Evolutionary conservation across 2,329 filamentous ascomycete genomes (phyloP), one percentile per base, ranked within the genome.

Genomic region (Fusarium stilboides): DNA sequence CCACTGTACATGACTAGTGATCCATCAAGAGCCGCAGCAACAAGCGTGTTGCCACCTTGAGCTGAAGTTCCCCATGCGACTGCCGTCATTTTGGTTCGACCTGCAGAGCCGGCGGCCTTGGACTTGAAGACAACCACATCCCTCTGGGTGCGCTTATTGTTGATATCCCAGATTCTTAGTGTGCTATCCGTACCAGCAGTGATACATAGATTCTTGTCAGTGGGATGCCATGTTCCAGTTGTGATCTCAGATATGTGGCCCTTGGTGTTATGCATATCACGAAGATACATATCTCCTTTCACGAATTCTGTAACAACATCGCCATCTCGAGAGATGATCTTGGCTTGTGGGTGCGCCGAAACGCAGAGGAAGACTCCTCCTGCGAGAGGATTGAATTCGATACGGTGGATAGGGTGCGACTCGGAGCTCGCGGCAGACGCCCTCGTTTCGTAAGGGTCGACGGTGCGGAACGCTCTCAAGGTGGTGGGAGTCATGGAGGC

Each of bases 231-330:
- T 39, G 91, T 92, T 22, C 93, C 95, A 22, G 91, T 92, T 5
- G 94, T 94, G 40, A 98, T 88, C 80, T 98, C 96, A 6, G 94
- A 94, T 53, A 98, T 90, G 80, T 99, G 96, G 2, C 96, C 96
- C 78, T 98, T 98, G 6, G 96, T 99, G 78, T 98, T 94, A 80
- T 98, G 89, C 92, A 98, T 97, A 78, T 99, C 96, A 56, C 95
- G 88, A 70, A 99, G 82, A 75, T 99, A 99, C 94, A 98, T 98
- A 78, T 99, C 96, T 45, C 96, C 96, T 81, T 99, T 99, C 72
- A 94, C 91, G 70, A 97, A 98, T 76, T 98, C 94, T 2, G 91
- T 91, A 49, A 97, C 74, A 9, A 92, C 86, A 44, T 97, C 93
- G 39, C 96, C 96, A 81, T 99, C 95, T 75, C 96, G 90, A 73